These are phyloP conservation scores for Tuber indicum DNA, from an alignment of 495 filamentous ascomycete species.

Conservation along the genomic window DNA sequence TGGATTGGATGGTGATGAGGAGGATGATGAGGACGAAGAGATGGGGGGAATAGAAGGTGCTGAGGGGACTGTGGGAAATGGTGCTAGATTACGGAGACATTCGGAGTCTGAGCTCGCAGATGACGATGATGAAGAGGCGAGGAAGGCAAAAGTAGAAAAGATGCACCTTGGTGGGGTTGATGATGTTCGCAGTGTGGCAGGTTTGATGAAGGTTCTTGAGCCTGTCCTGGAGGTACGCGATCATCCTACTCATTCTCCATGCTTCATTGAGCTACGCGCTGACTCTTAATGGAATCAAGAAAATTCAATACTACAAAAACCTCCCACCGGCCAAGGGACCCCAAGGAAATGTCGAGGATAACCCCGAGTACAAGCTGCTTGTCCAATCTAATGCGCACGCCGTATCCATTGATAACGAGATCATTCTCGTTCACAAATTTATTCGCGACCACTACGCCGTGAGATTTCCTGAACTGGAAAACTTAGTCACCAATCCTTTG, in stretches of 20 bases:
- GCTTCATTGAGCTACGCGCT: conserved; percentile 53
- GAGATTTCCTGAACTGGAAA: conserved; percentile 93
- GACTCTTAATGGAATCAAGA: conserved; percentile 51
- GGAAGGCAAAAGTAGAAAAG: conserved; percentile 68
- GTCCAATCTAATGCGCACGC: conserved; percentile 79
- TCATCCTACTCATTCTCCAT: conserved; percentile 44
- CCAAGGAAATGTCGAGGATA: conserved; percentile 72
- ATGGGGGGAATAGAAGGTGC: conserved; percentile 47
- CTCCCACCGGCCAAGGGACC: conserved; percentile 58
- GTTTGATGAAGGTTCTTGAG: conserved; percentile 67
- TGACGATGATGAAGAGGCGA: conserved; percentile 59
- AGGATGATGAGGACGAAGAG: conserved; percentile 50
- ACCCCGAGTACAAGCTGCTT: conserved; percentile 77
- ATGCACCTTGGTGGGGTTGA: conserved; percentile 65
- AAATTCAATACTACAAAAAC: conserved; percentile 67
- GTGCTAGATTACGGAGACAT: conserved; percentile 11
- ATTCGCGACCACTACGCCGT: conserved; percentile 91
- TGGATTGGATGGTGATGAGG: conserved; percentile 51
- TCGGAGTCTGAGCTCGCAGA: conserved; percentile 43
- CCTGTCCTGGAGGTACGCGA: conserved; percentile 70
- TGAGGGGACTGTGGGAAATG: conserved; percentile 32
- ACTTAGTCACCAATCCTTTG: conserved; percentile 79
- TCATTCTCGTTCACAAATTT: conserved; percentile 89
- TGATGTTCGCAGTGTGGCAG: conserved; percentile 68
- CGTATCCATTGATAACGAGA: conserved; percentile 82